These are phyloP conservation scores for Ottelia alismoides DNA, from an alignment of 106 monocot genomes.

Conservation along the genomic window DNA sequence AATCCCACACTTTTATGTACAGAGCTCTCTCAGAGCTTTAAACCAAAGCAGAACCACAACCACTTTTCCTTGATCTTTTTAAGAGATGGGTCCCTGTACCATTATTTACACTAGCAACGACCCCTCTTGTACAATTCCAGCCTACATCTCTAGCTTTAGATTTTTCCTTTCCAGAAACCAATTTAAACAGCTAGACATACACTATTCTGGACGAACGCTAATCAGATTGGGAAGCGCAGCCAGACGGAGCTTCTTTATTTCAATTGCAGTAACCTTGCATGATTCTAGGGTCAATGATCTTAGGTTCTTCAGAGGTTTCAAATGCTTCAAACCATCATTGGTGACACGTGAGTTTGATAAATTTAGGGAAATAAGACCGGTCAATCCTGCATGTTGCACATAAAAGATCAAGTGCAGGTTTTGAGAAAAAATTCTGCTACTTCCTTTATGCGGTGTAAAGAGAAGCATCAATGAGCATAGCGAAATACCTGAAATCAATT, in stretches of 20 bases:
- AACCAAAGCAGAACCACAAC: too few relatives aligned
- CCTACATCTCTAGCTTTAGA: too few relatives aligned
- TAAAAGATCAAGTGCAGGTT: background rate
- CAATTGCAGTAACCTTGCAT: slow-evolving; percentile 82
- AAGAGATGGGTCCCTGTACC: too few relatives aligned
- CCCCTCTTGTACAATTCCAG: too few relatives aligned
- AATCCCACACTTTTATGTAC: too few relatives aligned
- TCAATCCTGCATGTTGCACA: slow-evolving; percentile 28
- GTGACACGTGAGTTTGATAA: slow-evolving; percentile 60
- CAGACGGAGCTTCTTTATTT: slow-evolving; percentile 90
- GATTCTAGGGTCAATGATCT: slow-evolving; percentile 74
- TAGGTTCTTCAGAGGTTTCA: slow-evolving; percentile 84
- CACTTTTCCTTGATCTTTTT: too few relatives aligned
- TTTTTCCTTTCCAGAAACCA: too few relatives aligned
- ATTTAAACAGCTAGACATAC: too few relatives aligned
- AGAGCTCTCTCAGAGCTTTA: too few relatives aligned
- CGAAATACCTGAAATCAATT: slow-evolving; percentile 69
- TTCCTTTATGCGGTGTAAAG: too few relatives aligned
- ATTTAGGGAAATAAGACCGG: slow-evolving; percentile 50
- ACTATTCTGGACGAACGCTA: slow-evolving; percentile 54
- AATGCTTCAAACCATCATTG: slow-evolving; percentile 66
- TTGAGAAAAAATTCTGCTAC: background rate
- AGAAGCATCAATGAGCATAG: too few relatives aligned
- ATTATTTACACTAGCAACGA: too few relatives aligned
- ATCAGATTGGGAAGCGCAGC: slow-evolving; percentile 81